phyloP scores from a whole-genome alignment of 352 stramenopile species.

The Halophytophthora polymorphica region DNA sequence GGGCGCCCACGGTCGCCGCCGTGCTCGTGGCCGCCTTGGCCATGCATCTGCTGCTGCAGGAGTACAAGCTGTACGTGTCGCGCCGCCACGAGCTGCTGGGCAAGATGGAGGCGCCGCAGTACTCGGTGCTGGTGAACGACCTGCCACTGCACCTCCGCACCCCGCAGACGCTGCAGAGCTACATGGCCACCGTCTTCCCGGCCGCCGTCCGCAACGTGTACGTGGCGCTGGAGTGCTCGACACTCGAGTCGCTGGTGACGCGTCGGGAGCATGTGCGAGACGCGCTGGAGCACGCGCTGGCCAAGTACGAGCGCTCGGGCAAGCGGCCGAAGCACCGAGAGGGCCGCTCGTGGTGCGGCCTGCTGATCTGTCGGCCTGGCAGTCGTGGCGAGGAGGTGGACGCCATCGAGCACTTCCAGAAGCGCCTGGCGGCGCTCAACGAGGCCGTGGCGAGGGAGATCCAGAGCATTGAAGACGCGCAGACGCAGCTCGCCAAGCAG shows the following conservation, averaged over 20 bases:
- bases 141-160: conserved; percentile 59
- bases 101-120: conserved; percentile 54
- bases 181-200: conserved; percentile 74
- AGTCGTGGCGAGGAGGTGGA: conserved; percentile 40
- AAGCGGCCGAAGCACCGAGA: conserved; percentile 48
- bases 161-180: conserved; percentile 57
- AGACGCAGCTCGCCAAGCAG: conserved; percentile 42
- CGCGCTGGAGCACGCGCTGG: conserved; percentile 53
- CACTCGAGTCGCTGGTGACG: conserved; percentile 48
- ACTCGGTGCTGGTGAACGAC: conserved; percentile 74
- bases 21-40: conserved; percentile 54
- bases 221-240: conserved; percentile 63
- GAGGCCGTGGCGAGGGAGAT: conserved; percentile 56
- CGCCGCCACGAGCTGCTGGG: conserved; percentile 60
- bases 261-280: conserved; percentile 47
- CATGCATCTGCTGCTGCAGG: conserved; percentile 51
- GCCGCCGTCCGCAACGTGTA: conserved; percentile 57
- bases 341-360: conserved; percentile 35
- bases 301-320: conserved; percentile 35
- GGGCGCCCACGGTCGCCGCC: conserved; percentile 51
- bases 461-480: conserved; percentile 54
- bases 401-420: conserved; percentile 62
- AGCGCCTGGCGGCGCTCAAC: conserved; percentile 54
- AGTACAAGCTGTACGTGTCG: conserved; percentile 64
- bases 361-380: conserved; percentile 38